A percentile compares a stretch with the other conserved stretches of the same genome.
These are phyloP conservation scores for Carex arenaria DNA, from an alignment of 202 grass and related monocot species.

Conservation along the genomic window DNA sequence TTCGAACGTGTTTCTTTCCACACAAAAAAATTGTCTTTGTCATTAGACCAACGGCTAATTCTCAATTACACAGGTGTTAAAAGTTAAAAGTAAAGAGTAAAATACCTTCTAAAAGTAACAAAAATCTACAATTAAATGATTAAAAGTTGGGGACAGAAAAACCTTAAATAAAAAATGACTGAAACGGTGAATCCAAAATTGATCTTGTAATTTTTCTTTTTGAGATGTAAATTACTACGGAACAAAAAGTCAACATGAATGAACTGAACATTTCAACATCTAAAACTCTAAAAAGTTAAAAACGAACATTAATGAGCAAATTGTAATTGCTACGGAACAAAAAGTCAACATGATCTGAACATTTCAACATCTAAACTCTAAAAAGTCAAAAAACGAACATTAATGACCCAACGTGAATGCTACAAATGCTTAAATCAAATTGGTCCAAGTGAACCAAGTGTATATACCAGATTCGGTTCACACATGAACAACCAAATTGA, in stretches of 20 bases:
- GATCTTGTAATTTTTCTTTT: no score
- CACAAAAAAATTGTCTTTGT: no score
- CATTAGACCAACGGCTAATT: accelerated
- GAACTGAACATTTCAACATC: background rate
- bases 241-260: background rate
- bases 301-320: background rate
- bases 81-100: background rate
- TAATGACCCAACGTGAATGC: background rate
- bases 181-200: no score
- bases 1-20: no score
- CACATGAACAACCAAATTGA: background rate
- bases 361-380: background rate
- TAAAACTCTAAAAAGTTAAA: background rate
- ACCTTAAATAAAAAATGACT: background rate
- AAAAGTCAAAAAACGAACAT: background rate
- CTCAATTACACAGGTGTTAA: background rate
- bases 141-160: background rate
- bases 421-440: background rate
- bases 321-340: background rate
- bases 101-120: background rate
- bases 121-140: background rate
- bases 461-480: background rate
- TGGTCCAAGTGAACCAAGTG: background rate
- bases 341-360: background rate
- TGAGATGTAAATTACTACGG: no score